phyloP scores from a whole-genome alignment of 164 flowering plant species.

The Warburgia ugandensis region DNA sequence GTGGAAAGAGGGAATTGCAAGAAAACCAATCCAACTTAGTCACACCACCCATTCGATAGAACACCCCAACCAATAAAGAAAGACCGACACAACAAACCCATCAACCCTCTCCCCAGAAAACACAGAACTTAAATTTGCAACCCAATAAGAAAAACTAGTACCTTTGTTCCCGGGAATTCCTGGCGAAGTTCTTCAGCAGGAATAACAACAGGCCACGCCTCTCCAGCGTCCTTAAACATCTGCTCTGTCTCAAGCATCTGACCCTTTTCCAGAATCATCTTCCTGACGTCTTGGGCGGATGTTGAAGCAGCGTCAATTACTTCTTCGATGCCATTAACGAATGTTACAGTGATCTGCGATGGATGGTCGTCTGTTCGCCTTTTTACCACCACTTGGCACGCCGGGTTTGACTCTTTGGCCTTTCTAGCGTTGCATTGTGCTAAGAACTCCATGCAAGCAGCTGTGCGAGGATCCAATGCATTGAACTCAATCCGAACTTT shows the following conservation, averaged over 20 bases:
- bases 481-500: slow-evolving; percentile 86
- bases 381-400: slow-evolving; percentile 69
- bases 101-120: too few species aligned
- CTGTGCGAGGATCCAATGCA: slow-evolving; percentile 67
- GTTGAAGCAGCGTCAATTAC: slow-evolving; percentile 67
- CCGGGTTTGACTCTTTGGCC: slow-evolving; percentile 88
- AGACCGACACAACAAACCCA: too few species aligned
- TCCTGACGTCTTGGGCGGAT: slow-evolving; percentile 59
- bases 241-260: slow-evolving; percentile 80
- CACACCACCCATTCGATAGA: too few species aligned
- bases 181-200: slow-evolving; percentile 69
- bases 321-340: slow-evolving; percentile 81
- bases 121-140: too few species aligned
- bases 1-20: too few species aligned
- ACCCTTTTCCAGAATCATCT: slow-evolving; percentile 74
- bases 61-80: too few species aligned
- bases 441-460: slow-evolving; percentile 86
- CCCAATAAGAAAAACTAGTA: too few species aligned
- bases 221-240: slow-evolving; percentile 86
- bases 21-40: too few species aligned
- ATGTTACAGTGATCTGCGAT: slow-evolving; percentile 81
- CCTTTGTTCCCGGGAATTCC: slow-evolving; percentile 65
- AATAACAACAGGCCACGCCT: slow-evolving; percentile 82
- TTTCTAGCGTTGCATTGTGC: slow-evolving; percentile 90
- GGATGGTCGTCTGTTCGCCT: slow-evolving; percentile 85